A percentile compares a stretch with the other conserved stretches of the same genome.
Conservation (phyloP, 2,329 filamentous ascomycete species). For the Didymella pinodella region DNA sequence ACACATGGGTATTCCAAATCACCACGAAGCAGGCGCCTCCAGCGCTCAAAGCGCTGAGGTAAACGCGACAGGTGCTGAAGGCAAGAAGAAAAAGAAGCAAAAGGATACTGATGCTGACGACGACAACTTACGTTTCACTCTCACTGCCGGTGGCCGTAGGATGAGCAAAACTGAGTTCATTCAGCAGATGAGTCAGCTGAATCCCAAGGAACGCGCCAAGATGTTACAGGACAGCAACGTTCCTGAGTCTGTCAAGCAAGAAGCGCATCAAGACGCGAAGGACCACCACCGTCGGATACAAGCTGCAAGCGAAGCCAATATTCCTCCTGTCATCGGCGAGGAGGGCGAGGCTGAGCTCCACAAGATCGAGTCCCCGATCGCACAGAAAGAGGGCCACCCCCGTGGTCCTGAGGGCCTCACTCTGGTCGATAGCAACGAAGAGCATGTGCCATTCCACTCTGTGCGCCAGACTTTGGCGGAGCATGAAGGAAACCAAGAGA, state of each 20-base stretch:
- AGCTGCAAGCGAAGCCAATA: constrained; percentile 40
- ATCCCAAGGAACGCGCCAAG: constrained; percentile 68
- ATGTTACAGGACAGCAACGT: constrained; percentile 58
- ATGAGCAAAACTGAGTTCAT: constrained; percentile 86
- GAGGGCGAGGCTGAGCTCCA: constrained; percentile 46
- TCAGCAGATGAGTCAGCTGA: constrained; percentile 74
- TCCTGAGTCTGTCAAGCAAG: constrained; percentile 57
- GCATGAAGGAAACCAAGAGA: constrained; percentile 30
- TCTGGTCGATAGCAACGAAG: constrained; percentile 55
- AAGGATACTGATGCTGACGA: constrained; percentile 69
- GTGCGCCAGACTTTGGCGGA: constrained; percentile 49
- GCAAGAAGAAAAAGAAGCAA: constrained; percentile 38
- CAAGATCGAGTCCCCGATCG: constrained; percentile 41
- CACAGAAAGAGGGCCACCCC: constrained; percentile 32
- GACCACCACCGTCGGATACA: constrained; percentile 46
- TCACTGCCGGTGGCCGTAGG: constrained; percentile 73
- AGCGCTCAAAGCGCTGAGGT: constrained; percentile 22
- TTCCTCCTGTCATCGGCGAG: constrained; percentile 45
- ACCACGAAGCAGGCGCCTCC: constrained; percentile 37
- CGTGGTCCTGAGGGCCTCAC: constrained; percentile 52
- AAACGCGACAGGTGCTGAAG: constrained; percentile 12
- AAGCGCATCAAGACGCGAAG: constrained; percentile 54
- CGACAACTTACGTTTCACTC: constrained; percentile 76
- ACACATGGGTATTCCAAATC: constrained; percentile 57
- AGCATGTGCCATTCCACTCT: constrained; percentile 59